Evolutionary conservation across 2,329 filamentous ascomycete genomes (phyloP), one percentile per base, ranked within the genome.

Genomic region (Venturia asperata): DNA sequence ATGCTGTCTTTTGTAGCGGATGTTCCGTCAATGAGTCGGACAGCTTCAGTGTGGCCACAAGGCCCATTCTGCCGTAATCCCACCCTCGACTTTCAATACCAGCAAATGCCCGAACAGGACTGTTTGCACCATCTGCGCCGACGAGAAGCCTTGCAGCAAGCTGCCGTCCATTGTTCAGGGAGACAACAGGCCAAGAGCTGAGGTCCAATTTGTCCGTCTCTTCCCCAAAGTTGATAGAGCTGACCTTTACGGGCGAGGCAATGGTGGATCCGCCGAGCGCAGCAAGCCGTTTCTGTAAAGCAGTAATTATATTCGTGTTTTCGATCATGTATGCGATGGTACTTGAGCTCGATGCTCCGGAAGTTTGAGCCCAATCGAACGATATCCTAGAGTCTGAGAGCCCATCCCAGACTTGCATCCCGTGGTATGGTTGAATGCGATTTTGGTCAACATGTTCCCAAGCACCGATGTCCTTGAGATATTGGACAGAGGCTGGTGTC

Each of bases 351-450:
- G 10, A 69, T 76, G 67, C 74, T 27, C 71, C 76, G 65, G 81
- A 79, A 45, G 65, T 60, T 19, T 78, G 74, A 5, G 78, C 78
- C 88, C 87, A 90, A 77, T 94, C 90, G 75, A 99, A 99, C 70
- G 91, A 89, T 74, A 99, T 94, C 70, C 87, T 85, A 43, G 92
- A 90, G 66, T 87, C 92, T 49, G 89, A 90, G 65, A 96, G 85
- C 68, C 93, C 95, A 75, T 99, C 94, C 94, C 95, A 99, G 41
- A 97, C 94, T 75, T 96, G 89, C 94, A 99, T 99, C 71, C 93
- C 90, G 67, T 95, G 87, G 76, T 97, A 99, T 0, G 87, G 84
- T 78, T 97, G 92, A 42, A 94, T 85, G 41, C 94, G 86, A 6
- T 85, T 80, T 52, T 81, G 78, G 69, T 90, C 83, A 67, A 97